Conservation (phyloP, 805 yeast species). For the Saturnispora galanensis region DNA sequence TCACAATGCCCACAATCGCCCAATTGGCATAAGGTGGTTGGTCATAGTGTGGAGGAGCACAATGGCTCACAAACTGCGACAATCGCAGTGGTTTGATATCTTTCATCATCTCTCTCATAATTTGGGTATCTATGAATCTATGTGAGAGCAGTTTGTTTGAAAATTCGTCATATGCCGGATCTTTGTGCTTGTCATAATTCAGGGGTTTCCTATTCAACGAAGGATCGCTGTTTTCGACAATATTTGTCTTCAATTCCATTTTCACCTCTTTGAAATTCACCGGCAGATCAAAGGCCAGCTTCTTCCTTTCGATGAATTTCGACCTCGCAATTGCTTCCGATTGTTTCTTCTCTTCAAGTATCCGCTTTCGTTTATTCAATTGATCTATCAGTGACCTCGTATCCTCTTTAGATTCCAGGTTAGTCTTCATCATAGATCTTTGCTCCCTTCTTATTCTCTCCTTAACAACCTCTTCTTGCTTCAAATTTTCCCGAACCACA, state of each 20-base stretch:
- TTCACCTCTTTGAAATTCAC: slow-evolving; percentile 3
- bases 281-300: slow-evolving; percentile 6
- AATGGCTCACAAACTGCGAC: slow-evolving; percentile 55
- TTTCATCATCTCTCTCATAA: slow-evolving; percentile 30
- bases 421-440: slow-evolving; percentile 20
- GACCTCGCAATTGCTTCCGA: background rate
- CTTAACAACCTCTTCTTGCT: background rate
- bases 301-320: background rate
- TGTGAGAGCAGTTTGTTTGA: slow-evolving; percentile 35
- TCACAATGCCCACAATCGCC: slow-evolving; percentile 66
- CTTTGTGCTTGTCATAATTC: slow-evolving; percentile 3
- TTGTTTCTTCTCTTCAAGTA: slow-evolving; percentile 3
- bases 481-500: too few relatives aligned
- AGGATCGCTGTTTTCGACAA: background rate
- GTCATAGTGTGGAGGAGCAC: slow-evolving; percentile 50
- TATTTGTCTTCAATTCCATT: background rate
- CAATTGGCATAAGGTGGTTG: slow-evolving; percentile 70
- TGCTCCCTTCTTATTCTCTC: background rate
- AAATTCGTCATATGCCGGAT: slow-evolving; percentile 28
- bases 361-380: background rate
- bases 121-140: slow-evolving; percentile 35
- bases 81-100: slow-evolving; percentile 49
- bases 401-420: slow-evolving; percentile 19
- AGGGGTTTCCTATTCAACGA: background rate
- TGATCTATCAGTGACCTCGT: background rate